Evolutionary conservation across 345 rosid species (phyloP).

Genomic region (Eucalyptus curtisii): DNA sequence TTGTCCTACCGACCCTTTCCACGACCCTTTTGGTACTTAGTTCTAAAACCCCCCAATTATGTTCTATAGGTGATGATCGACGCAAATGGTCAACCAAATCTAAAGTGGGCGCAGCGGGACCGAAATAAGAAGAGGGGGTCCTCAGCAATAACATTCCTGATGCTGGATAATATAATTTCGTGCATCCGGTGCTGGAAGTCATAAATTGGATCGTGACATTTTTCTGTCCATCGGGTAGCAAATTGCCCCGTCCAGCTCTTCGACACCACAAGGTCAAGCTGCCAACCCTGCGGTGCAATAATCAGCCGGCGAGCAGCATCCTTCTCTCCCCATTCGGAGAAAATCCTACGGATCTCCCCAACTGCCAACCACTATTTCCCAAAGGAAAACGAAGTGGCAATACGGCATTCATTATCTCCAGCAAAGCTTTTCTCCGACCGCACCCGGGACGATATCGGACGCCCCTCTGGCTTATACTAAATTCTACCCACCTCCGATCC

Average conservation of each 20-base stretch:
- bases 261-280: not conserved
- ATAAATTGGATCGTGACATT: not conserved
- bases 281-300: not conserved
- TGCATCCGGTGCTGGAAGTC: not conserved
- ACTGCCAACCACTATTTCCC: not conserved
- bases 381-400: not conserved
- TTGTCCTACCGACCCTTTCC: not conserved
- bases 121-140: not conserved
- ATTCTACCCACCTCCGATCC: not conserved
- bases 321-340: too few relatives aligned
- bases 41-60: not conserved
- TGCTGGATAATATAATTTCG: not conserved
- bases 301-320: not conserved
- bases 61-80: not conserved
- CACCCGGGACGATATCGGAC: not conserved
- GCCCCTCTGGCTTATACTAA: not conserved
- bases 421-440: not conserved
- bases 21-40: too few relatives aligned
- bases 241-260: not conserved
- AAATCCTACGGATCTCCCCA: not conserved
- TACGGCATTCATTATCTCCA: not conserved
- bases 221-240: not conserved
- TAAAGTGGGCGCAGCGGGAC: not conserved
- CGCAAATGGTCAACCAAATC: not conserved
- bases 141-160: not conserved